phyloP scores from a whole-genome alignment of 1,284 basidiomycete genomes.

The Kwoniella shivajii region DNA sequence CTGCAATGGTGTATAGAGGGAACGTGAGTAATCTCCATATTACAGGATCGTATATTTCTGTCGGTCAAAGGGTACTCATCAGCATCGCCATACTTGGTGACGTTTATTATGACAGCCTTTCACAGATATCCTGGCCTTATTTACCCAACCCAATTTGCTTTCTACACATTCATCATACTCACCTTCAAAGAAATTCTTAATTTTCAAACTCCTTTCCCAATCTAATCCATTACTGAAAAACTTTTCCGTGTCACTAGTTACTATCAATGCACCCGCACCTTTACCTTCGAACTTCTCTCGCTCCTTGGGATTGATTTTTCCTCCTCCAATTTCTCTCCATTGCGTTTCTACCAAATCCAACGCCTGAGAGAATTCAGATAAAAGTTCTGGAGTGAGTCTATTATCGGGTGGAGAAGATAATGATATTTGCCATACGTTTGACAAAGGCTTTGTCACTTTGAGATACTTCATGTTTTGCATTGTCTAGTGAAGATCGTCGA shows the following conservation, averaged over 20 bases:
- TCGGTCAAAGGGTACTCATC: no score
- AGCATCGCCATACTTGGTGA: neutral
- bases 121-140: no score
- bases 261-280: constrained; percentile 67
- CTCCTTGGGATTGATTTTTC: constrained; percentile 51
- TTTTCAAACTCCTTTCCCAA: constrained; percentile 63
- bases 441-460: constrained; percentile 36
- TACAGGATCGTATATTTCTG: constrained; percentile 52
- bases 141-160: neutral
- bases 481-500: no score
- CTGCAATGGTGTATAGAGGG: constrained; percentile 68
- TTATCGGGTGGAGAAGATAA: constrained; percentile 53
- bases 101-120: neutral
- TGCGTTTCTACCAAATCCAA: constrained; percentile 74
- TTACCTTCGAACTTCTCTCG: constrained; percentile 54
- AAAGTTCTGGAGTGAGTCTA: constrained; percentile 46
- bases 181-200: constrained; percentile 77
- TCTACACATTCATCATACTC: constrained; percentile 37
- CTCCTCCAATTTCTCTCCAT: constrained; percentile 67
- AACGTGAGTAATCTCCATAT: constrained; percentile 52
- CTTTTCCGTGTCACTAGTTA: constrained; percentile 74
- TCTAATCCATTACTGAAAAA: constrained; percentile 90
- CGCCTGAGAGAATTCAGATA: constrained; percentile 54
- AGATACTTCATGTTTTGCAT: constrained; percentile 13
- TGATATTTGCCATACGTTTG: constrained; percentile 44